Evolutionary conservation across 495 filamentous ascomycete species (phyloP).

Genomic region (Daldinia loculata): DNA sequence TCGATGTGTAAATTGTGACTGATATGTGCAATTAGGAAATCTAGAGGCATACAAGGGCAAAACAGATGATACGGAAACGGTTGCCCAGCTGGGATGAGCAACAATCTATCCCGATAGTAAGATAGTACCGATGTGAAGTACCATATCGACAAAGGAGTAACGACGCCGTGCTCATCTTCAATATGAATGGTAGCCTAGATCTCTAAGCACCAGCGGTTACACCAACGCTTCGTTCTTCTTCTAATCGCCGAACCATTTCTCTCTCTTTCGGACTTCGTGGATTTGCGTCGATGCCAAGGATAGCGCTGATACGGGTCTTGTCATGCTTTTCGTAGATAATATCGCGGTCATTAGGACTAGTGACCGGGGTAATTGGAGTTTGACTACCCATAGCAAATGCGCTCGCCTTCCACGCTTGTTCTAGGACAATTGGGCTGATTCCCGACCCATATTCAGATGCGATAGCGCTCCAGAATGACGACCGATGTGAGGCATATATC

Average conservation of each 20-base stretch:
- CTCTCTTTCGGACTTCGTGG: constrained; percentile 63
- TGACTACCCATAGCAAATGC: constrained; percentile 42
- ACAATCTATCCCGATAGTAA: neutral
- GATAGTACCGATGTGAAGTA: neutral
- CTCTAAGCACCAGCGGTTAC: constrained; percentile 27
- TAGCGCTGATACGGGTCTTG: constrained; percentile 63
- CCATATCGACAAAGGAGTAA: neutral
- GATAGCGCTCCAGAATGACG: constrained; percentile 75
- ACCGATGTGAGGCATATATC: constrained; percentile 73
- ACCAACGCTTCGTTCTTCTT: constrained; percentile 50
- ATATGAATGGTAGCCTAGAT: neutral
- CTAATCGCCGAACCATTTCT: constrained; percentile 60
- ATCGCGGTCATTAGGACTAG: constrained; percentile 55
- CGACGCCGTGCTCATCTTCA: neutral
- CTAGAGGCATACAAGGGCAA: constrained; percentile 14
- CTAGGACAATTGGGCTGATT: constrained; percentile 69
- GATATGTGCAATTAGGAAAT: constrained; percentile 14
- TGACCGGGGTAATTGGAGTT: constrained; percentile 57
- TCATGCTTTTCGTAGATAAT: constrained; percentile 51
- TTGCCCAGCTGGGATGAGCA: neutral
- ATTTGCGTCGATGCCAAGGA: constrained; percentile 62
- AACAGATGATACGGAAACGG: neutral
- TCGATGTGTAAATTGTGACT: constrained; percentile 26
- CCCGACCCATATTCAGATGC: constrained; percentile 73
- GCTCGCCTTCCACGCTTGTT: constrained; percentile 72